A percentile compares a stretch with the other conserved stretches of the same genome.
phyloP scores from a whole-genome alignment of 257 asterid species.

The Solanum habrochaites region DNA sequence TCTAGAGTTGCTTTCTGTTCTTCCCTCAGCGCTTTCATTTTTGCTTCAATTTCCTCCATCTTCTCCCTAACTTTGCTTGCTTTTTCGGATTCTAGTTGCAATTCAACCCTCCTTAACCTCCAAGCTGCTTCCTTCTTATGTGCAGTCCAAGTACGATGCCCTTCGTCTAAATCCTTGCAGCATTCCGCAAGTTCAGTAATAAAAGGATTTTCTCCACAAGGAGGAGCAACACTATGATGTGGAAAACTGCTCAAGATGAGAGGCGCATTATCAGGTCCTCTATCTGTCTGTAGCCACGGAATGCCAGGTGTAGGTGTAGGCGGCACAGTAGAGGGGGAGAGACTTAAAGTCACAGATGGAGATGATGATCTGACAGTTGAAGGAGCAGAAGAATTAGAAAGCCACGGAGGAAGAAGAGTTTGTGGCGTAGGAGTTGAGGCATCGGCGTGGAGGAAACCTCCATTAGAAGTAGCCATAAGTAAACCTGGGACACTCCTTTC shows the following conservation, averaged over 20 bases:
- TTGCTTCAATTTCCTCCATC: slow-evolving; percentile 70
- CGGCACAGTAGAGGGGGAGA: slow-evolving; percentile 41
- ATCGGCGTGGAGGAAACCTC: slow-evolving; percentile 32
- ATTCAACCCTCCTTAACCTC: slow-evolving; percentile 71
- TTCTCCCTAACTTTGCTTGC: slow-evolving; percentile 64
- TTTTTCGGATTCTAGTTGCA: slow-evolving; percentile 84
- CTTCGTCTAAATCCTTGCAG: slow-evolving; percentile 74
- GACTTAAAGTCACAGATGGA: slow-evolving; percentile 42
- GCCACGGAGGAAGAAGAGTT: slow-evolving; percentile 63
- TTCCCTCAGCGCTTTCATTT: slow-evolving; percentile 58
- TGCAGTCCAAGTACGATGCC: slow-evolving; percentile 60
- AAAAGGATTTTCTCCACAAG: slow-evolving; percentile 21
- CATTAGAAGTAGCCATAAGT: slow-evolving; percentile 44
- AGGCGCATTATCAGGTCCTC: background rate
- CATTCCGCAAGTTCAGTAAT: slow-evolving; percentile 55
- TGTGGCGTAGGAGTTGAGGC: slow-evolving; percentile 19
- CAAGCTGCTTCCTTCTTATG: slow-evolving; percentile 82
- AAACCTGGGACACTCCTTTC: slow-evolving; percentile 8
- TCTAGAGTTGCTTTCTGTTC: slow-evolving; percentile 58
- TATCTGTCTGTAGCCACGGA: slow-evolving; percentile 47
- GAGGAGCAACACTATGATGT: slow-evolving; percentile 16
- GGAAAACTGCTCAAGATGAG: slow-evolving; percentile 13
- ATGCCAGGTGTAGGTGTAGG: slow-evolving; percentile 15
- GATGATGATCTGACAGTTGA: slow-evolving; percentile 25
- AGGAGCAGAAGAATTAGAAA: slow-evolving; percentile 39